phyloP scores from a whole-genome alignment of 306 rosid species.

The Prosopis cineraria region DNA sequence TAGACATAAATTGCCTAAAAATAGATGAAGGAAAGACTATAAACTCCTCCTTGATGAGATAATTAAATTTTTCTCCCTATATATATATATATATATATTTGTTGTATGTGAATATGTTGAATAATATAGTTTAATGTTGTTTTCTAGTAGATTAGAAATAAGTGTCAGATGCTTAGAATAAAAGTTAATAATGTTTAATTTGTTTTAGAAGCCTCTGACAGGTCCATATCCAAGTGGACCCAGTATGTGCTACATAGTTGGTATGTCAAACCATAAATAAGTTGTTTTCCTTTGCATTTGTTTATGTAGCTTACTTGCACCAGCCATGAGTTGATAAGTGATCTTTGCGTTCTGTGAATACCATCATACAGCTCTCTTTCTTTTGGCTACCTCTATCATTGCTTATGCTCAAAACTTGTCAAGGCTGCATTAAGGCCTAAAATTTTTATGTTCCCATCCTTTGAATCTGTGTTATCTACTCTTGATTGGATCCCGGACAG shows the following conservation, averaged over 20 bases:
- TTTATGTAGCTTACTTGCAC: background rate
- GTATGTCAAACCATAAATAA: background rate
- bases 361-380: background rate
- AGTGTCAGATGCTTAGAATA: background rate
- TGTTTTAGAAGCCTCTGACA: background rate
- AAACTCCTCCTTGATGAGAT: background rate
- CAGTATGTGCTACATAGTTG: background rate
- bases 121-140: background rate
- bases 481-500: background rate
- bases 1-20: background rate
- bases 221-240: too few relatives aligned
- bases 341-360: background rate
- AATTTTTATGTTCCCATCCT: background rate
- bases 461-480: constrained; percentile 6
- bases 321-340: background rate
- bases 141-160: background rate
- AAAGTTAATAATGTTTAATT: background rate
- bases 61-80: background rate
- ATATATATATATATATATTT: too few relatives aligned
- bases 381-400: background rate
- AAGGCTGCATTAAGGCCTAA: background rate
- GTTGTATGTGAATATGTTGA: background rate
- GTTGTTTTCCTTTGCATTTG: background rate
- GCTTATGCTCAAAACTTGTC: background rate
- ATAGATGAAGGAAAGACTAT: background rate